Evolutionary conservation across 371 early-diverging fungal species (phyloP), one percentile per base, ranked within the genome.

Genomic region (Funneliformis caledonium): DNA sequence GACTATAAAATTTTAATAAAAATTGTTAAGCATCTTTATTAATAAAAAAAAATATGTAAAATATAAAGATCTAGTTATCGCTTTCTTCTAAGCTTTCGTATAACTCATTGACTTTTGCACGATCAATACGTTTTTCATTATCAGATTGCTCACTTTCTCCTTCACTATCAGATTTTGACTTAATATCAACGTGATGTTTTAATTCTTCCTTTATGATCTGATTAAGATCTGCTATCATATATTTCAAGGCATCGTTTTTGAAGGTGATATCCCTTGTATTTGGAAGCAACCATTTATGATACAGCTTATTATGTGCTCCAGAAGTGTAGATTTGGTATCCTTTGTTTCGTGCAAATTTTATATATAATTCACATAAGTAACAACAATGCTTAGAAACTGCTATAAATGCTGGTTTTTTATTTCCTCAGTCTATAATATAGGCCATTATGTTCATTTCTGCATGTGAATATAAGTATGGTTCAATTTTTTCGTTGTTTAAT

Each of bases 291-390:
- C 22, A 62, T 62, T 26, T 31, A 62, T 62, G 62, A 62, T 62
- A 26, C 31, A 62, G 8, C 31, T 62, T 62, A 2, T 62, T 62
- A 62, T 67, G 12, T 67, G 42, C 4, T 67, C 11, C 67, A 67
- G 67, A 67, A 67, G 16, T 16, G 37, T 4, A 11, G 33, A 67
- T 67, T 6, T 67, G 22, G 33, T 67, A 37, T 67, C 67, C 67
- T 67, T 11, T 67, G 67, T 11, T 0, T 67, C 33, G 67, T 67
- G 33, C 67, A 67, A 67, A 67, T 67, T 67, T 67, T 33, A 67
- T 67, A 67, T 67, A 67, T 14, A 67, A 67, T 43, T 67, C 67
- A 67, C 37, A 67, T 62, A 62, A 62, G 12, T 62, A 62, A 62
- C 62, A 62, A 62, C 31, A 62, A n/a, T 31, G 7, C 62, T 62